Percentiles rank a stretch among this genome's conserved stretches.
These are phyloP conservation scores for Epithemia pelagica DNA, from an alignment of 108 stramenopile species.

Conservation along the genomic window DNA sequence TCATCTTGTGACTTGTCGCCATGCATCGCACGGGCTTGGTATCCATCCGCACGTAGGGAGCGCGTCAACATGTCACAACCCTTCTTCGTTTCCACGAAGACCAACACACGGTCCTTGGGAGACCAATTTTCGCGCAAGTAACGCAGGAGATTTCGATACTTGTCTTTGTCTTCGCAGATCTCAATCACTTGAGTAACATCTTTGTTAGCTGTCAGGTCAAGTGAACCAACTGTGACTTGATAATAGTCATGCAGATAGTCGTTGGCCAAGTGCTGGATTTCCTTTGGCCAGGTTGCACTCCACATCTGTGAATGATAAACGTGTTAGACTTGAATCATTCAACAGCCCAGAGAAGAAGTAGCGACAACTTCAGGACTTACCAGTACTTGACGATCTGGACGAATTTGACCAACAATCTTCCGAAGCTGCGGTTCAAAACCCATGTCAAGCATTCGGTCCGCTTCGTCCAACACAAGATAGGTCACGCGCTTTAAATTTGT, in stretches of 20 bases:
- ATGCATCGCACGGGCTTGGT: conserved; percentile 91
- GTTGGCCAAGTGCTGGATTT: conserved; percentile 87
- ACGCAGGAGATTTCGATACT: conserved; percentile 77
- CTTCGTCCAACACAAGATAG: conserved; percentile 96
- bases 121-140: conserved; percentile 76
- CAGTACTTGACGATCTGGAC: conserved; percentile 97
- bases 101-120: conserved; percentile 80
- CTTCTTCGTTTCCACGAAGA: conserved; percentile 98
- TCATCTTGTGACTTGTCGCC: conserved; percentile 98
- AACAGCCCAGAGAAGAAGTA: no score
- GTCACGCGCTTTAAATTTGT: conserved; percentile 95
- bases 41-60: conserved; percentile 83
- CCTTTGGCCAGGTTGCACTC: conserved; percentile 98
- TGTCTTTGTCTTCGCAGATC: conserved; percentile 87
- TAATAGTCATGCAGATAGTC: conserved; percentile 91
- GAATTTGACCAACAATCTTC: conserved; percentile 91
- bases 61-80: conserved; percentile 94
- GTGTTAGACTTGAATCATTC: no score
- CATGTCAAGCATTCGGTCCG: conserved; percentile 95
- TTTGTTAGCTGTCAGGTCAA: conserved; percentile 96
- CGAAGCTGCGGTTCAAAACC: conserved; percentile 95
- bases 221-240: conserved; percentile 97
- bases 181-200: conserved; percentile 94
- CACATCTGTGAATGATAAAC: conserved; percentile 90
- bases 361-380: no score